These are phyloP conservation scores for Graphilbum fragrans DNA, from an alignment of 2,329 filamentous ascomycete species.

Conservation along the genomic window DNA sequence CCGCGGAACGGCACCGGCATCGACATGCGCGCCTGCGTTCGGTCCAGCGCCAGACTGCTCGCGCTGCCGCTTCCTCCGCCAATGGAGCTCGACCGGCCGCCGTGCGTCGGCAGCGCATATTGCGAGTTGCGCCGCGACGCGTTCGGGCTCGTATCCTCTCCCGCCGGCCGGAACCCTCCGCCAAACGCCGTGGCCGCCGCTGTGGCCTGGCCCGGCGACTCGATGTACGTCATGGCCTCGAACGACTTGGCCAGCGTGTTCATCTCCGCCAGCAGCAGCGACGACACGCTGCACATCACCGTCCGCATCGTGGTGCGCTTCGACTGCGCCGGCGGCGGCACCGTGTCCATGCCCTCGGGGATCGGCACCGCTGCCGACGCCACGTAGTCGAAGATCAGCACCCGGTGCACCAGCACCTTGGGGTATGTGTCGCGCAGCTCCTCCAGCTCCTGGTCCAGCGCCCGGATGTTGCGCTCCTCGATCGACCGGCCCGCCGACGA, in stretches of 20 bases:
- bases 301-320: conserved; percentile 73
- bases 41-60: no score
- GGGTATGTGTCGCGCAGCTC: conserved; percentile 60
- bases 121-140: conserved; percentile 42
- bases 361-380: conserved; percentile 39
- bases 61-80: conserved; percentile 22
- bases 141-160: conserved; percentile 11
- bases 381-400: conserved; percentile 68
- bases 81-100: conserved; percentile 38
- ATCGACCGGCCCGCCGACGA: conserved; percentile 39
- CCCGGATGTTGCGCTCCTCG: conserved; percentile 44
- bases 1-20: conserved; percentile 53
- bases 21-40: conserved; percentile 60
- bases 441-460: conserved; percentile 56
- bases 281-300: conserved; percentile 67
- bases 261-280: conserved; percentile 62
- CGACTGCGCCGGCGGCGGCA: conserved; percentile 57
- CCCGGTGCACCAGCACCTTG: conserved; percentile 63
- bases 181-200: conserved; percentile 10
- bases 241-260: conserved; percentile 61
- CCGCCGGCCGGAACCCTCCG: conserved; percentile 31
- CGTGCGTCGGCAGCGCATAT: conserved; percentile 28
- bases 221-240: conserved; percentile 61
- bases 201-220: conserved; percentile 54
- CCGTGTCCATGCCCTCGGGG: conserved; percentile 55